Evolutionary conservation across 208 protist genomes (phyloP), one percentile per base, ranked within the genome.

Genomic region (Phytomonas sp.): DNA sequence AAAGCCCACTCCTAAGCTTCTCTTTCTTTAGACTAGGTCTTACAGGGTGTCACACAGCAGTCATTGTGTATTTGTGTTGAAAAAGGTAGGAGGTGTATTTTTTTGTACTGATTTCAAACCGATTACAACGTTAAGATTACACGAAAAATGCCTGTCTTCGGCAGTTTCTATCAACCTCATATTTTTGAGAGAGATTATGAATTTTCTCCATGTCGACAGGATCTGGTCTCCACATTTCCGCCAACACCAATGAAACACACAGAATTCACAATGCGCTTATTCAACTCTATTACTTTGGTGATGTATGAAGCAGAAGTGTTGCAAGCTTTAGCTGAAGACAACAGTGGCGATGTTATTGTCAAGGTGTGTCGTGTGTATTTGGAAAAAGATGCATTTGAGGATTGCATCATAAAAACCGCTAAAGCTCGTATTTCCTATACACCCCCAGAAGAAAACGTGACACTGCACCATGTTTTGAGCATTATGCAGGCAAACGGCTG

Each of bases 351-450:
- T 46, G 7, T 46, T 46, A 46, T 46, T 46, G 13, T 46, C 2
- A 46, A 17, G 40, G 15, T 46, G 40, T 8, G 11, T 46, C 40
- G 40, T 46, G 15, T 46, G 40, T 20, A 46, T 9, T 2, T 46
- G 11, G 11, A 46, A 17, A 46, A 46, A 0, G 40, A 46, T 46
- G 51, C 71, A 2, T 46, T 46, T 23, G 15, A 20, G 40, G 7
- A 20, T 46, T 46, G 73, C 30, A 56, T 20, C 29, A 33, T 31
- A 32, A 23, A 74, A 20, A 68, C n/a, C 64, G 13, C n/a, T 15
- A 51, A 36, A 20, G 37, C 13, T 61, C 53, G 20, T 32, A 28
- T 40, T 7, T 61, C 23, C 4, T 46, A 46, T 17, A 46, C 40
- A 20, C 40, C 40, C 1, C 40, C 40, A 46, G 40, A 46, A 46